These are phyloP conservation scores for Moelleriella libera DNA, from an alignment of 2,329 filamentous ascomycete species.

Conservation along the genomic window DNA sequence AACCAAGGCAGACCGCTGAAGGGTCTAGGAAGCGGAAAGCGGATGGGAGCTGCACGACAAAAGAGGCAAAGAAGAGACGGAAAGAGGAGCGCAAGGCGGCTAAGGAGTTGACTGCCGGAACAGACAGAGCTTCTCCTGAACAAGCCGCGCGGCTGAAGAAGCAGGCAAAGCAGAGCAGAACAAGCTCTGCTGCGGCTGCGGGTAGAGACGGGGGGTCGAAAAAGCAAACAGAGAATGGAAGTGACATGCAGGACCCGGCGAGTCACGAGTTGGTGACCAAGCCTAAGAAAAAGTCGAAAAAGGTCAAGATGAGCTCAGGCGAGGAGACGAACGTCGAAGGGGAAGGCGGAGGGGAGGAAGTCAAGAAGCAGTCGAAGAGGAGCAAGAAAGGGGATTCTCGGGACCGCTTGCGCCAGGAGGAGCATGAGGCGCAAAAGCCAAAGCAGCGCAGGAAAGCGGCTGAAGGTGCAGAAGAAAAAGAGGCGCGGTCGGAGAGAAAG, in stretches of 20 bases:
- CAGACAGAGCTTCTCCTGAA: slow-evolving; percentile 2
- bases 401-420: no score
- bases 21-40: slow-evolving; percentile 9
- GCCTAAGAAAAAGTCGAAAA: no score
- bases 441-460: no score
- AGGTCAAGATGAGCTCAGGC: neutral
- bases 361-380: neutral
- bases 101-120: slow-evolving; percentile 15
- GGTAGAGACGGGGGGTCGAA: neutral
- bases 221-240: no score
- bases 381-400: neutral
- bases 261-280: no score
- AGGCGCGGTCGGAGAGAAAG: no score
- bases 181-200: neutral
- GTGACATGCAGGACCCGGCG: no score
- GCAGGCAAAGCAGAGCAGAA: slow-evolving; percentile 21
- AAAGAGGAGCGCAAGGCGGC: slow-evolving; percentile 30
- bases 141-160: slow-evolving; percentile 12
- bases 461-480: no score
- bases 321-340: slow-evolving; percentile 6
- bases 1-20: neutral
- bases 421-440: no score
- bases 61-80: slow-evolving; percentile 32
- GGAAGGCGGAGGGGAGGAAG: neutral
- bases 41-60: slow-evolving; percentile 7